These are phyloP conservation scores for Aspergillus campestris DNA, from an alignment of 495 filamentous ascomycete genomes.

Conservation along the genomic window DNA sequence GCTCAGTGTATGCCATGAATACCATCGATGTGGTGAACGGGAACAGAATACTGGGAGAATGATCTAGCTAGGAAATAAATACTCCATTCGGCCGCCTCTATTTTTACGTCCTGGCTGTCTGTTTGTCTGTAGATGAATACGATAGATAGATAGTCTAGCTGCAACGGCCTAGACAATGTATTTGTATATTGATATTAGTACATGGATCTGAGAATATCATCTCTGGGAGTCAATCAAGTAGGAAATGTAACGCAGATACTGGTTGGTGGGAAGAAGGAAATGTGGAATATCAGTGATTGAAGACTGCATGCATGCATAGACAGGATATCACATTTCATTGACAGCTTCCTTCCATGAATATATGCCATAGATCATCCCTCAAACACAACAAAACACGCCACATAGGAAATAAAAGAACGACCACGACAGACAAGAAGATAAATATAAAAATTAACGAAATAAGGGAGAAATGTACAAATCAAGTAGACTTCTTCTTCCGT, in stretches of 20 bases:
- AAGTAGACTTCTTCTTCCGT: conserved; percentile 21
- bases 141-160: neutral
- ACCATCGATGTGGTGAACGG: neutral
- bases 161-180: neutral
- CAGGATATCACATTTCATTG: no score
- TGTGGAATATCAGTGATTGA: no score
- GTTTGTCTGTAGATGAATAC: neutral
- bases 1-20: neutral
- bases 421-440: neutral
- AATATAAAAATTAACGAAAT: neutral
- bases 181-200: no score
- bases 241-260: no score
- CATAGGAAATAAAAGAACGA: neutral
- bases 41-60: neutral
- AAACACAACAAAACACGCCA: neutral
- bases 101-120: neutral
- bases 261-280: no score
- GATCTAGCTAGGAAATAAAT: neutral
- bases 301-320: no score
- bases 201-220: no score
- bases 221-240: no score
- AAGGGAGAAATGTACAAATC: neutral
- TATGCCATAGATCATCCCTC: neutral
- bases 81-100: neutral
- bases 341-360: no score